Conservation (phyloP, 2,329 filamentous ascomycete genomes). For the Verticillium zaregamsianum region DNA sequence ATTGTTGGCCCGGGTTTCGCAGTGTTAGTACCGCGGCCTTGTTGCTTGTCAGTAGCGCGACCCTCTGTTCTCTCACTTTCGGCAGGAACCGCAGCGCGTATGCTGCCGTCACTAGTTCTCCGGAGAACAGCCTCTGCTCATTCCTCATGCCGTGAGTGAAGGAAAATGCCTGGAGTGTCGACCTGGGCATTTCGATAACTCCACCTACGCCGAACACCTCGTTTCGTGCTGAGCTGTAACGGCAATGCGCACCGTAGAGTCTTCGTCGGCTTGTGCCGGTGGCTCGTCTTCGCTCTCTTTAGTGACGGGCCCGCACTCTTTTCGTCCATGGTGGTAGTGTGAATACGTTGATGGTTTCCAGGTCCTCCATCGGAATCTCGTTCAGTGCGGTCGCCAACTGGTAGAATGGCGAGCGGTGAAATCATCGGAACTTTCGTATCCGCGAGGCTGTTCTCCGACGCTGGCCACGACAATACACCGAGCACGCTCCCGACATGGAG, state of each 20-base stretch:
- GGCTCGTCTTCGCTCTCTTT: neutral
- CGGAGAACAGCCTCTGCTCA: conserved; percentile 15
- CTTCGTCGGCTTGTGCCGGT: neutral
- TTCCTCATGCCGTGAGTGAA: conserved; percentile 12
- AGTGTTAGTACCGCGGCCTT: neutral
- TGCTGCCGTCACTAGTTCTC: conserved; percentile 11
- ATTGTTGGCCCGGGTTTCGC: neutral
- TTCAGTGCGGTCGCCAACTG: conserved; percentile 8
- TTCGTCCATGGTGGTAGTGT: neutral
- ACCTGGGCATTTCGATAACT: neutral
- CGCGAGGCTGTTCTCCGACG: no score
- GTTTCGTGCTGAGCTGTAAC: conserved; percentile 12
- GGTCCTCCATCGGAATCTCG: conserved; percentile 9
- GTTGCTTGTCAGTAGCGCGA: neutral
- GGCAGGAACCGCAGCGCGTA: neutral
- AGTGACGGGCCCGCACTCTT: neutral
- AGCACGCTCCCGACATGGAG: no score
- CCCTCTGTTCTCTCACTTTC: neutral
- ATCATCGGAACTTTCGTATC: no score
- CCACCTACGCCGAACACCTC: conserved; percentile 14
- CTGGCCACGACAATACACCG: no score
- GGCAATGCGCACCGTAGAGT: neutral
- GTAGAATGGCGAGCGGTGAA: no score
- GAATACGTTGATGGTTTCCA: neutral
- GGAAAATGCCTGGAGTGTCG: conserved; percentile 10